Conservation (phyloP, 441 rosid species). For the Mallotus repandus region DNA sequence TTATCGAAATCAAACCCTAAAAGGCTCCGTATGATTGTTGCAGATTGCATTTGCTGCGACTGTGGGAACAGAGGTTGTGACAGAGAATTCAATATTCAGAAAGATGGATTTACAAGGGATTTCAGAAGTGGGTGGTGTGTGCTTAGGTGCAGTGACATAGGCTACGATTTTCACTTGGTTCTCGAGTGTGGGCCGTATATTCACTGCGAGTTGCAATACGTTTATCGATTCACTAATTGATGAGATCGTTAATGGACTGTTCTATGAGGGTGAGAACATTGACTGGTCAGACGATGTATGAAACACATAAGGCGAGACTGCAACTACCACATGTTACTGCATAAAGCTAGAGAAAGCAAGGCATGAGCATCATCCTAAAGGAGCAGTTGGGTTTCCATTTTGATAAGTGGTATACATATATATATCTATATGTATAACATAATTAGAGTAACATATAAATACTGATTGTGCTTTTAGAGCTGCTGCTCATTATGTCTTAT, state of each 20-base stretch:
- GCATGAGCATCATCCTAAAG: background rate
- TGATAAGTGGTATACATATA: background rate
- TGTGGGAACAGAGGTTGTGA: constrained; percentile 57
- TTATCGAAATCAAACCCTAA: too few species aligned
- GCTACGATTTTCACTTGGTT: constrained; percentile 80
- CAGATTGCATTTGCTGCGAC: constrained; percentile 91
- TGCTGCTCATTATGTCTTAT: background rate
- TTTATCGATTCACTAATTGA: constrained; percentile 79
- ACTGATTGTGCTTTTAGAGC: background rate
- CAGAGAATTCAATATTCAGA: constrained; percentile 76
- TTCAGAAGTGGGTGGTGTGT: constrained; percentile 59
- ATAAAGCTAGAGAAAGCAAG: too few species aligned
- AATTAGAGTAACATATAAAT: background rate
- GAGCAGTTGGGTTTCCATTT: background rate
- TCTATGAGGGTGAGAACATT: constrained; percentile 35
- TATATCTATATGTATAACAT: too few species aligned
- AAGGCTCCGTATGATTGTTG: background rate
- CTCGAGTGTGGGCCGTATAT: constrained; percentile 70
- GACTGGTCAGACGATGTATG: constrained; percentile 74
- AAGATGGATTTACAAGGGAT: constrained; percentile 78
- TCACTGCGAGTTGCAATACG: constrained; percentile 66
- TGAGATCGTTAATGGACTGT: constrained; percentile 79
- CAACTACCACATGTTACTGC: too few species aligned
- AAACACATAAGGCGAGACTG: background rate
- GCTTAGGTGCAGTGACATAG: constrained; percentile 59